Conservation (phyloP, 1,284 basidiomycete genomes). For the Cutaneotrichosporon arboriforme region DNA sequence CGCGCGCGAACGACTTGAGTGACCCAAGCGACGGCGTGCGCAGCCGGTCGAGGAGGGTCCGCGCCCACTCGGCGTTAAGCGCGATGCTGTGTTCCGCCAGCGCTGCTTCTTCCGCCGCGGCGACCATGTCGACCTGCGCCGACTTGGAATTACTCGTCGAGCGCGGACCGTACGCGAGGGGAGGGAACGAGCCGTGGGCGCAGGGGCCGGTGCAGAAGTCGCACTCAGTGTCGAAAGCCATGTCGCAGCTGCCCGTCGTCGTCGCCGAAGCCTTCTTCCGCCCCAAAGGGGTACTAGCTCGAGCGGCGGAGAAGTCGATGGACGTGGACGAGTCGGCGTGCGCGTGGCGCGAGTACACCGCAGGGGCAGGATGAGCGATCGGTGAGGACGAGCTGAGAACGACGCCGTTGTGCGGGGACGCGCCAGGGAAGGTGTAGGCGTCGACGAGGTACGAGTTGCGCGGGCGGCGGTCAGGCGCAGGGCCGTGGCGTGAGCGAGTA, state of each 20-base stretch:
- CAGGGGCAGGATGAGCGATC: neutral
- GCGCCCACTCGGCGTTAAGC: conserved; percentile 7
- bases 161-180: neutral
- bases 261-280: neutral
- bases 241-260: neutral
- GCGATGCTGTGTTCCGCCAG: conserved; percentile 5
- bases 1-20: neutral
- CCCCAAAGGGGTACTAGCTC: neutral
- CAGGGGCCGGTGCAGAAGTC: too few species aligned
- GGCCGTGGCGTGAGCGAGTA: neutral
- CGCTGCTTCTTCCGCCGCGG: neutral
- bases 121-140: neutral
- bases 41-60: neutral
- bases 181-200: too few species aligned
- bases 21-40: neutral
- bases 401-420: too few species aligned
- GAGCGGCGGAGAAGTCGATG: neutral
- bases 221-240: neutral
- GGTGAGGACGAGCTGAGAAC: too few species aligned
- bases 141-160: neutral
- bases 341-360: neutral
- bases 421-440: too few species aligned
- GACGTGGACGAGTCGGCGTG: neutral
- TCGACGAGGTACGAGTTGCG: too few species aligned
- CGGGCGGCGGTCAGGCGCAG: neutral